Conservation (phyloP, 208 protist genomes). For the Histomonas meleagridis region DNA sequence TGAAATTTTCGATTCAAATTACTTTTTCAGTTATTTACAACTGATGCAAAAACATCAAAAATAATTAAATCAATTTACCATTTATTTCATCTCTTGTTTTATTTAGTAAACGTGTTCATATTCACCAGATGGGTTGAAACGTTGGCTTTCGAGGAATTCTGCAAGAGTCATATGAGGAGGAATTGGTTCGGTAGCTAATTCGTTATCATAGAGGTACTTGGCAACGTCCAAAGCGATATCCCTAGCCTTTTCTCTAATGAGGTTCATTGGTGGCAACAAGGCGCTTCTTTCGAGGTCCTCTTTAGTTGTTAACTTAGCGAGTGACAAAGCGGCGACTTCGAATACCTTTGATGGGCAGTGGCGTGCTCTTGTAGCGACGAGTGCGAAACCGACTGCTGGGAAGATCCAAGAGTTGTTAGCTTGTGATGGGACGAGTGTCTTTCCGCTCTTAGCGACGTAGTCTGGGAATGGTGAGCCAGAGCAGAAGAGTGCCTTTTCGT, state of each 20-base stretch:
- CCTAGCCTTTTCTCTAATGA: too few species aligned
- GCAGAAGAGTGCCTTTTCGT: neutral
- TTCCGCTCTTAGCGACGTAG: neutral
- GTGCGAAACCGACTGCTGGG: constrained; percentile 25
- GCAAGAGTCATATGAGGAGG: neutral
- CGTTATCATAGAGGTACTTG: neutral
- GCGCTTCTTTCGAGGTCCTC: neutral
- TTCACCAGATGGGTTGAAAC: neutral
- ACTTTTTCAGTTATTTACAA: too few species aligned
- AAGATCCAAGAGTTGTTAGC: constrained; percentile 35
- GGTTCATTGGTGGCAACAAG: too few species aligned
- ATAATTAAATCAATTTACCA: too few species aligned
- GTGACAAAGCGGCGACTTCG: neutral
- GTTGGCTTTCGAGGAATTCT: neutral
- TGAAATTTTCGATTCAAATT: too few species aligned
- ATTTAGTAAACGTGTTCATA: neutral
- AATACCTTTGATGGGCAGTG: constrained; percentile 15
- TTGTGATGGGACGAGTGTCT: neutral
- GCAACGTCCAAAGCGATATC: too few species aligned
- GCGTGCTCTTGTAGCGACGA: neutral
- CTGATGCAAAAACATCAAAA: too few species aligned
- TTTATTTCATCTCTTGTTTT: neutral
- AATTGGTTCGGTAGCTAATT: neutral
- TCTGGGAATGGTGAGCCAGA: constrained; percentile 27
- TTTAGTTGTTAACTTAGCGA: neutral